phyloP scores from a whole-genome alignment of 2,329 filamentous ascomycete species.

The Diaporthe longicolla region DNA sequence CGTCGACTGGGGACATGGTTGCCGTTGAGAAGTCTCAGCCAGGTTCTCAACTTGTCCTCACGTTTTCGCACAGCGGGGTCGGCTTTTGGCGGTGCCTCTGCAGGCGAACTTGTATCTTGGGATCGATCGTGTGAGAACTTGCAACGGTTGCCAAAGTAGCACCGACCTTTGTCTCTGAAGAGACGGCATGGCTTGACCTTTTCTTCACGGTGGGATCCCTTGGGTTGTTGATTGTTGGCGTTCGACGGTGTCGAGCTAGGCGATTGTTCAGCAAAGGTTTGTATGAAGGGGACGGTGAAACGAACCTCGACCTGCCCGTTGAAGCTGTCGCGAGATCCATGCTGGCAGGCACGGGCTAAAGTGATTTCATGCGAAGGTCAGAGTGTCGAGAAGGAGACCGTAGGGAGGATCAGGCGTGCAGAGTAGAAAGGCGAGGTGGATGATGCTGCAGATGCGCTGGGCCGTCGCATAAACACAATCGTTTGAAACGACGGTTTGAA shows the following conservation, averaged over 20 bases:
- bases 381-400: not conserved
- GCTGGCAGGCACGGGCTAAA: fast-evolving
- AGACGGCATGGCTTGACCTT: not conserved
- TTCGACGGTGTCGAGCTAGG: not conserved
- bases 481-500: not conserved
- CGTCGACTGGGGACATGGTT: not conserved
- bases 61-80: not conserved
- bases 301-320: not conserved
- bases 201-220: not conserved
- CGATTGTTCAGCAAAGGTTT: not conserved
- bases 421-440: not conserved
- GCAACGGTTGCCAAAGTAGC: slow-evolving; percentile 2
- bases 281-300: no score
- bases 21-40: slow-evolving; percentile 19
- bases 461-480: not conserved
- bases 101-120: no score
- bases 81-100: not conserved
- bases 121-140: not conserved
- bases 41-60: slow-evolving; percentile 25
- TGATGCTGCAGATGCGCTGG: not conserved
- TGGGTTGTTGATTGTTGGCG: not conserved
- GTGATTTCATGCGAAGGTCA: not conserved
- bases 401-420: not conserved
- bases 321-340: not conserved
- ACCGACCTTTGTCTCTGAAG: slow-evolving; percentile 8